Evolutionary conservation across 139 green algal species (phyloP).

Genomic region (Chlorella sp.): DNA sequence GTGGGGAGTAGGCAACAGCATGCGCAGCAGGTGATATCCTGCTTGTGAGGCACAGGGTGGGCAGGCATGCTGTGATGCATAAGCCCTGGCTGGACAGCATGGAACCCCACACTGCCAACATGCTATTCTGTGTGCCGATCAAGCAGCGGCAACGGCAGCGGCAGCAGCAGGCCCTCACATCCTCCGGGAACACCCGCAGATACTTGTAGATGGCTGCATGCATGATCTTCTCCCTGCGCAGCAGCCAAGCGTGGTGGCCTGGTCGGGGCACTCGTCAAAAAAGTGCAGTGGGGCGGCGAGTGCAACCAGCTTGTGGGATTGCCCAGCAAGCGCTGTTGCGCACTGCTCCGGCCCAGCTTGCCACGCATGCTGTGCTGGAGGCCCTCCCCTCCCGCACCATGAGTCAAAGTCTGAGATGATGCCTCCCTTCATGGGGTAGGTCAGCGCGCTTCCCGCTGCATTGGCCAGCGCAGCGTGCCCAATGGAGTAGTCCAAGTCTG

Average conservation of each 20-base stretch:
- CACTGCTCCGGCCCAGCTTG: neutral
- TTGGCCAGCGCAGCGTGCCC: slow-evolving; percentile 66
- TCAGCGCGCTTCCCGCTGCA: slow-evolving; percentile 42
- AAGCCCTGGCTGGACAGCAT: too few relatives aligned
- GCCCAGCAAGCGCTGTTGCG: too few relatives aligned
- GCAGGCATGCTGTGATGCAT: too few relatives aligned
- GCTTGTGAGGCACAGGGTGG: neutral
- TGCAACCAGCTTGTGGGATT: too few relatives aligned
- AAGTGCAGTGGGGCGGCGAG: too few relatives aligned
- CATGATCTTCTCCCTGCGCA: slow-evolving; percentile 71
- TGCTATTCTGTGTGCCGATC: too few relatives aligned
- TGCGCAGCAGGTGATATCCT: neutral
- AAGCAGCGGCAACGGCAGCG: too few relatives aligned
- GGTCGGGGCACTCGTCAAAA: too few relatives aligned
- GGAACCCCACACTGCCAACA: too few relatives aligned
- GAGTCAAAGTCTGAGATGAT: slow-evolving; percentile 70
- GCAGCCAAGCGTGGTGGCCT: neutral
- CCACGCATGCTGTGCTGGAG: neutral
- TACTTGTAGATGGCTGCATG: slow-evolving; percentile 70
- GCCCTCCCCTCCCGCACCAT: neutral
- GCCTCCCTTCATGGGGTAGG: slow-evolving; percentile 60
- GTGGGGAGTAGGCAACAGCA: neutral
- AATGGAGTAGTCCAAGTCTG: slow-evolving; percentile 76
- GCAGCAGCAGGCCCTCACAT: slow-evolving; percentile 4
- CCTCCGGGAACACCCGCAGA: slow-evolving; percentile 49